These are phyloP conservation scores for Pontederia paniculata DNA, from an alignment of 176 grass and related monocot species.

Conservation along the genomic window DNA sequence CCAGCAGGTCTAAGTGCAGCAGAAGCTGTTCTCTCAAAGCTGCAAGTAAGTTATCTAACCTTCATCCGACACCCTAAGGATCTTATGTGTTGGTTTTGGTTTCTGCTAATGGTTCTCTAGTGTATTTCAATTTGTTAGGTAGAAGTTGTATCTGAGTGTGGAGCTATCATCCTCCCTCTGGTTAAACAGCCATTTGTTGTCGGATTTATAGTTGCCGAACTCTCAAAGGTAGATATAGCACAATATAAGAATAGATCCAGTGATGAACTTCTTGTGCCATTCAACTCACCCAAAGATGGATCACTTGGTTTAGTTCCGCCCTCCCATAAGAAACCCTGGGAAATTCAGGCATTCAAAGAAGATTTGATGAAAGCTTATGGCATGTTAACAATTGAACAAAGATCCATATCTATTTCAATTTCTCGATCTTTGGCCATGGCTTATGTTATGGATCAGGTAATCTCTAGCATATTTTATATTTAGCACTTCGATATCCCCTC, in stretches of 20 bases:
- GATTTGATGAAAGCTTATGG: constrained; percentile 30
- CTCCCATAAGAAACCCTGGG: constrained; percentile 24
- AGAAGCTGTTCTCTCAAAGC: constrained; percentile 46
- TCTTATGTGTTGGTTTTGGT: neutral
- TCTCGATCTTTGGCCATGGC: constrained; percentile 60
- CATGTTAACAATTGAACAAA: constrained; percentile 39
- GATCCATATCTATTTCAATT: constrained; percentile 43
- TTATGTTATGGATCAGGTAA: constrained; percentile 84
- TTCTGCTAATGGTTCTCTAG: constrained; percentile 10
- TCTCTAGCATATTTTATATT: no score
- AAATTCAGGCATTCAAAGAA: constrained; percentile 36
- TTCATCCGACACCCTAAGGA: neutral
- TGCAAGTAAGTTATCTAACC: constrained; percentile 26
- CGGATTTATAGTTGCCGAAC: constrained; percentile 70
- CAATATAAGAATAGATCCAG: constrained; percentile 9
- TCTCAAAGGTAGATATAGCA: constrained; percentile 37
- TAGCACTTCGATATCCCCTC: neutral
- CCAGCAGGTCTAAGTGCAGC: constrained; percentile 42
- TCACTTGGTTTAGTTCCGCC: constrained; percentile 19
- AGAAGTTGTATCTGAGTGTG: constrained; percentile 43
- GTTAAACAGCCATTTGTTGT: constrained; percentile 86
- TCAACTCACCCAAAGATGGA: constrained; percentile 14
- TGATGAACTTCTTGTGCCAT: constrained; percentile 19
- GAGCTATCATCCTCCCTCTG: constrained; percentile 58
- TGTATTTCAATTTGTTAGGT: constrained; percentile 33